Conservation (phyloP, 2,329 filamentous ascomycete genomes). For the Sphaerulina vaccinii region DNA sequence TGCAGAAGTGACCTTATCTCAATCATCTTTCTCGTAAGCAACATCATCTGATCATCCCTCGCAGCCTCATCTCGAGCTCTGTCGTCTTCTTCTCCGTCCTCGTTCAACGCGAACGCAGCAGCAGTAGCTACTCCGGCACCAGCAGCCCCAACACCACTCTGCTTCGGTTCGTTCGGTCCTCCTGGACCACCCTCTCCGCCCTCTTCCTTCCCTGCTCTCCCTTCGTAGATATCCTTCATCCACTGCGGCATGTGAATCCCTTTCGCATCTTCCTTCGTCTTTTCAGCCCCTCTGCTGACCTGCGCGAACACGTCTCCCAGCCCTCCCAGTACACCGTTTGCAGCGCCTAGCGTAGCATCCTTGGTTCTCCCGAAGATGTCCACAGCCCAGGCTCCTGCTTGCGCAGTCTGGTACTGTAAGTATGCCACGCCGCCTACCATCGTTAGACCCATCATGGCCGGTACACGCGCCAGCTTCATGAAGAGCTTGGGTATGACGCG, state of each 20-base stretch:
- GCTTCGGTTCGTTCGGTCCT: slow-evolving; percentile 41
- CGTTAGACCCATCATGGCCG: slow-evolving; percentile 86
- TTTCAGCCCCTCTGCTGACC: slow-evolving; percentile 76
- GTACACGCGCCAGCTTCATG: slow-evolving; percentile 83
- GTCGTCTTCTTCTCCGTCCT: slow-evolving; percentile 62
- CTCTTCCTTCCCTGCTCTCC: slow-evolving; percentile 34
- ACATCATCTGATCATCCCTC: slow-evolving; percentile 98
- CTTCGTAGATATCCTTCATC: slow-evolving; percentile 65
- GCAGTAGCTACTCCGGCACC: slow-evolving; percentile 69
- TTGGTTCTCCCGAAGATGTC: slow-evolving; percentile 72
- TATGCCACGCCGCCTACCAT: slow-evolving; percentile 86
- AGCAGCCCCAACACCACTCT: slow-evolving; percentile 51
- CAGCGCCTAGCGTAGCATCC: slow-evolving; percentile 68
- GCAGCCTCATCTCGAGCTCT: slow-evolving; percentile 65
- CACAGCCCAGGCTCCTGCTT: slow-evolving; percentile 73
- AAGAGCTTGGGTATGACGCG: slow-evolving; percentile 77
- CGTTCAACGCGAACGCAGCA: slow-evolving; percentile 75
- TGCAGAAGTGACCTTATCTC: slow-evolving; percentile 92
- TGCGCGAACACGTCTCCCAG: slow-evolving; percentile 75
- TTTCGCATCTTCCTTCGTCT: slow-evolving; percentile 65
- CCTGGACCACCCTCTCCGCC: slow-evolving; percentile 37
- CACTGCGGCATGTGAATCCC: slow-evolving; percentile 63
- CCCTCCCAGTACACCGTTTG: slow-evolving; percentile 67
- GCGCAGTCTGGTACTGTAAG: slow-evolving; percentile 89
- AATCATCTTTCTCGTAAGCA: slow-evolving; percentile 99